phyloP scores from a whole-genome alignment of 352 stramenopile species.

The Pythium rhizo-oryzae region DNA sequence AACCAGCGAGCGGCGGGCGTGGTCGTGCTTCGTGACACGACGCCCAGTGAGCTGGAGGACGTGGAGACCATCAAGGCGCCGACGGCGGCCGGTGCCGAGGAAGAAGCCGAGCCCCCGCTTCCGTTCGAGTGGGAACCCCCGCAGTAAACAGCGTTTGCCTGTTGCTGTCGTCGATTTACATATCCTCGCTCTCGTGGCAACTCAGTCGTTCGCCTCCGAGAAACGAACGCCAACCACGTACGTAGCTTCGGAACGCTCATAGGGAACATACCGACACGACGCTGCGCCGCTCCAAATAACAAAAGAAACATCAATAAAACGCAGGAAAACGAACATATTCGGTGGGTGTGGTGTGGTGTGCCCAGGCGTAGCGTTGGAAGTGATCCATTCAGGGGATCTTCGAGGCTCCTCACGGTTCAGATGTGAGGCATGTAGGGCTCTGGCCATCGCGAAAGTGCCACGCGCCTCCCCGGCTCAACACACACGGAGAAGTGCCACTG shows the following conservation, averaged over 20 bases:
- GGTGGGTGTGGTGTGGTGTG: not conserved
- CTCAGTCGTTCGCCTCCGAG: not conserved
- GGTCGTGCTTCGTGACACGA: slow-evolving; percentile 96
- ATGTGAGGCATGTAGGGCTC: too few relatives aligned
- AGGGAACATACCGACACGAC: not conserved
- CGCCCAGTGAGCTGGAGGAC: slow-evolving; percentile 92
- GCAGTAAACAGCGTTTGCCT: slow-evolving; percentile 36
- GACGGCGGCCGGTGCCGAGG: slow-evolving; percentile 87
- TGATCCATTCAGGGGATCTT: too few relatives aligned
- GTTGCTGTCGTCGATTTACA: slow-evolving; percentile 9
- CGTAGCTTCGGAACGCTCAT: not conserved
- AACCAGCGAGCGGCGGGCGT: slow-evolving; percentile 87
- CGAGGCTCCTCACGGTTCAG: too few relatives aligned
- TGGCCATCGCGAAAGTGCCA: too few relatives aligned
- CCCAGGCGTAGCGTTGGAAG: too few relatives aligned
- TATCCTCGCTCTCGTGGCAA: not conserved
- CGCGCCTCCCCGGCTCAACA: too few relatives aligned
- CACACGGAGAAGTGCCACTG: too few relatives aligned
- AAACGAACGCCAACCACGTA: not conserved
- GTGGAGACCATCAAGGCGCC: slow-evolving; percentile 94
- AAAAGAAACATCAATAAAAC: not conserved
- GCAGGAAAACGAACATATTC: not conserved
- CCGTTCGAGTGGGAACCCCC: slow-evolving; percentile 96
- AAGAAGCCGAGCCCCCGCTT: slow-evolving; percentile 94
- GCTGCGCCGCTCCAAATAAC: not conserved